Base-by-base conservation (phyloP, 495 filamentous ascomycete species). In the Rhypophila decipiens region DNA sequence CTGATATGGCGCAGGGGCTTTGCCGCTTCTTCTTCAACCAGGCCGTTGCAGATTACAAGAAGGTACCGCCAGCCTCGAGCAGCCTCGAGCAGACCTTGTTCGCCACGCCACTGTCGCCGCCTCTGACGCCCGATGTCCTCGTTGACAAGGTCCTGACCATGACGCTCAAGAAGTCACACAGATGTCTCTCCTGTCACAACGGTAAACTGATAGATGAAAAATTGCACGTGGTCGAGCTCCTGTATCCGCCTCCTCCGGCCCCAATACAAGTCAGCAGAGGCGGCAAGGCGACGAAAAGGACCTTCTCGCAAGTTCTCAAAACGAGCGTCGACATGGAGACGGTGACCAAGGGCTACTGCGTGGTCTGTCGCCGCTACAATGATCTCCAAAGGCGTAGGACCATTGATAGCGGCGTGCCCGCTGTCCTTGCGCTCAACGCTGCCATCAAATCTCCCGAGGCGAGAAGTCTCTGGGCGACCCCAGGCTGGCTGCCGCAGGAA, bases 401-500 rank as follows among this genome's bases (percentile, higher is more conserved):
- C 0, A 82, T 96, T 12, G 80, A 86, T 46, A 77, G 76, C 17
- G n/a, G n/a, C n/a, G 77, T 94, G 52, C 89, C 93, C n/a, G 71
- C 75, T 9, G 84, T 96, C 24, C 62, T 98, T 34, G 79, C 90
- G 63, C 74, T 98, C 19, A 95, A 96, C 60, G 79, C 91, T 3
- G 86, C 82, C 4, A 74, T 89, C 18, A 81, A 74, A 15, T 85
- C 70, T 18, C 71, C 77, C 0, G 84, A 93, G 46, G 83, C 84
- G 21, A 80, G 83, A 49, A 80, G 85, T 37, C 67, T 93, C 18
- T 98, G 93, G 94, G 73, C 84, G 5, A 86, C 80, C 20, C 89
- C 87, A 4, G 86, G 84, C 10, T 97, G 90, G 86, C 71, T 98
- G 13, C 93, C 93, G 1, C 85, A 89, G 53, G 87, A 95, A 56